Evolutionary conservation across 2,329 filamentous ascomycete genomes (phyloP), one percentile per base, ranked within the genome.

Genomic region (Exophiala aquamarina): DNA sequence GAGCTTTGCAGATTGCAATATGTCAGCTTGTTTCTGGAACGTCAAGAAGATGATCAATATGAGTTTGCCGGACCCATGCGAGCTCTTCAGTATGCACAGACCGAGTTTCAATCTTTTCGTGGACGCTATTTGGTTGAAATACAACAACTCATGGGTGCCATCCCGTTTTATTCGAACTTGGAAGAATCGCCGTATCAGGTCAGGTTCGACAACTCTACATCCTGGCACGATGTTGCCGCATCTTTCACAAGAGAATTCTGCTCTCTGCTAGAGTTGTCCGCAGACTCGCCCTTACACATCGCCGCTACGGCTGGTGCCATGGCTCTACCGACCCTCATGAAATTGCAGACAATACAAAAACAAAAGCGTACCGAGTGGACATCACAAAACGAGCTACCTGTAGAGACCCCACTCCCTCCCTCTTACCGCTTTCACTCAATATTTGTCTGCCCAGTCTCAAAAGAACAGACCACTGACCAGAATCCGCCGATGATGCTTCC

Each of bases 401-500:
- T 84, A 34, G 83, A 86, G 66, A 84, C 84, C 13, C 79, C 83
- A 0, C 70, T 86, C 3, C 83, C 83, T 2, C 77, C 77, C 2
- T 74, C 75, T 4, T 86, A 84, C 62, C 74, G 79, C 42, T 98
- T 95, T 73, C 93, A 98, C 67, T 87, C 87, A 46, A 96, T 98
- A 63, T 98, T 98, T 64, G 93, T 98, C 33, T 98, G 93, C 63
- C 93, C 93, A 0, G 93, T 98, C 4, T 91, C 86, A 61, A 97
- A 97, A 67, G 93, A 96, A 64, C 93, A 98, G 68, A 90, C 87
- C 0, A 98, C 92, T 0, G 90, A 95, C 61, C 72, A 78, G 18
- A 98, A 98, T 66, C 93, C 93, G 9, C 90, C 93, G 2, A 94
- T 97, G 87, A 93, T 96, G 81, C 83, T 98, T 63, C 87, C 89